These are phyloP conservation scores for Pseudogymnoascus sp. DNA, from an alignment of 2,329 filamentous ascomycete genomes.

Conservation along the genomic window DNA sequence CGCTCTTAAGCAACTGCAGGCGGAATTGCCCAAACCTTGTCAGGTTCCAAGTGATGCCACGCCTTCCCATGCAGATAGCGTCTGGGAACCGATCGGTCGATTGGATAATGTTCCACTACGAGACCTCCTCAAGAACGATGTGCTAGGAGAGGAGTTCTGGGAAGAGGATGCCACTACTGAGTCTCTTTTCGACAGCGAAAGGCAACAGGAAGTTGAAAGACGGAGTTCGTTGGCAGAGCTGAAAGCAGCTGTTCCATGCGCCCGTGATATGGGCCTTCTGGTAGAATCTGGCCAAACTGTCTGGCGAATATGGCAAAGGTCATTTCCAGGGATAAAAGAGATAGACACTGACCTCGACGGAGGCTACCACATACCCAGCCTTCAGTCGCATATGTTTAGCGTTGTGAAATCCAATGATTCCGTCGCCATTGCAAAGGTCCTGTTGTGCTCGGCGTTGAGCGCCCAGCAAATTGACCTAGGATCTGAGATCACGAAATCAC, in stretches of 20 bases:
- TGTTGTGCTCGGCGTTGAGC: conserved; percentile 37
- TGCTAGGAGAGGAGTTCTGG: background rate
- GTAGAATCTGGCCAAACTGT: conserved; percentile 19
- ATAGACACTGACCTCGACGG: background rate
- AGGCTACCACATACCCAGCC: conserved; percentile 18
- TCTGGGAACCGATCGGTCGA: background rate
- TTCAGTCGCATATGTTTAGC: conserved; percentile 30
- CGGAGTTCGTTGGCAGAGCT: background rate
- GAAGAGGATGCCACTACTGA: background rate
- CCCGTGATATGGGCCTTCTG: conserved; percentile 17
- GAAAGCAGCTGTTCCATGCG: conserved; percentile 12
- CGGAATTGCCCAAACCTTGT: background rate
- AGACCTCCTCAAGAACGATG: background rate
- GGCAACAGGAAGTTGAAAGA: background rate
- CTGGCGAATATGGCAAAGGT: conserved; percentile 23
- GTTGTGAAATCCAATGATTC: conserved; percentile 29
- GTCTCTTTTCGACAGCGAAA: background rate
- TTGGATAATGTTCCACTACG: background rate
- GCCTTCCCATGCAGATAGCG: background rate
- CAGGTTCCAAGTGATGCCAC: background rate
- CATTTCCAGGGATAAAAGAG: conserved; percentile 11
- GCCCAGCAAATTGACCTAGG: conserved; percentile 33
- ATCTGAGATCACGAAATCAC: conserved; percentile 30
- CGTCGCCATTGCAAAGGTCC: conserved; percentile 32
- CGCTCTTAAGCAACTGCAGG: background rate